Percentiles rank a stretch among this genome's conserved stretches.
phyloP scores from a whole-genome alignment of 164 flowering plant genomes.

The Umbellularia californica region DNA sequence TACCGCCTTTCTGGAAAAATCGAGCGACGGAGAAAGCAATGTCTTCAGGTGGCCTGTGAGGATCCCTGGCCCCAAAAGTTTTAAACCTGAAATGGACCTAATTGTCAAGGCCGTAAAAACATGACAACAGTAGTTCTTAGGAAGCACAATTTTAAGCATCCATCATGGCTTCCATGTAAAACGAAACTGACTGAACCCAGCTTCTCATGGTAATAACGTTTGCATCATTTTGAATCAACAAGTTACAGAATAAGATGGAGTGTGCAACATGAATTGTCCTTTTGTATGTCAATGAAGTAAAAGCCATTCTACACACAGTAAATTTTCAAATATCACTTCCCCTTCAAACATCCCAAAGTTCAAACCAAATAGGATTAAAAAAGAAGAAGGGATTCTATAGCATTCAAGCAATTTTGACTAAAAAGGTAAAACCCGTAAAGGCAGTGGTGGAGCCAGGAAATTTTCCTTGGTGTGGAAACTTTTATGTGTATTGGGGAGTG shows the following conservation, averaged over 20 bases:
- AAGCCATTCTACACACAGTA: not conserved
- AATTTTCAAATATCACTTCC: no score
- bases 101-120: not conserved
- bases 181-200: not conserved
- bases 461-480: no score
- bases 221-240: not conserved
- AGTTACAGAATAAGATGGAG: not conserved
- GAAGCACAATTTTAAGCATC: not conserved
- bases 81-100: slow-evolving; percentile 58
- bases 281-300: not conserved
- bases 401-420: no score
- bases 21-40: slow-evolving; percentile 94
- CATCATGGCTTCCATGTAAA: not conserved
- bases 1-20: slow-evolving; percentile 95
- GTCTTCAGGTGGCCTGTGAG: slow-evolving; percentile 95
- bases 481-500: no score
- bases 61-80: slow-evolving; percentile 83
- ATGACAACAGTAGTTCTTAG: not conserved
- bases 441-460: no score
- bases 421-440: no score
- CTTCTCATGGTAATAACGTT: not conserved
- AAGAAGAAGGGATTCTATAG: no score
- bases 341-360: no score
- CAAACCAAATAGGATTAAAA: no score
- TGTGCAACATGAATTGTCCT: not conserved